Conservation (phyloP, 1,284 basidiomycete species). For the Grifola frondosa region DNA sequence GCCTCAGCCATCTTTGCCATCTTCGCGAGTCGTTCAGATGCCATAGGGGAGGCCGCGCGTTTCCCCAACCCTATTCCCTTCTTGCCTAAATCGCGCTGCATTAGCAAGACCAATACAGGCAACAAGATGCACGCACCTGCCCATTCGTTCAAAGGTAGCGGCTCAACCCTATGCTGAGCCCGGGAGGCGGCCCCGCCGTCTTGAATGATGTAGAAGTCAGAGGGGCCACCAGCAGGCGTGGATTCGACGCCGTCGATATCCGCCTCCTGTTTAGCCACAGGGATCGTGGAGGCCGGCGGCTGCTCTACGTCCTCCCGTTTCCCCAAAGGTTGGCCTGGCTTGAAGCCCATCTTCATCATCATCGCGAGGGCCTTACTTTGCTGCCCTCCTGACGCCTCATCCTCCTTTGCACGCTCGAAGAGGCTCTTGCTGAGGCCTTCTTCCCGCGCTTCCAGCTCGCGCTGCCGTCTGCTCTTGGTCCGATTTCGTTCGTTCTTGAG, state of each 20-base stretch:
- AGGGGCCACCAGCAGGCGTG: not conserved
- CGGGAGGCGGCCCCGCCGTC: not conserved
- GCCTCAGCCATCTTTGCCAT: conserved; percentile 71
- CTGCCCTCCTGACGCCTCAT: conserved; percentile 42
- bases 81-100: conserved; percentile 59
- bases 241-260: too few relatives aligned
- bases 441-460: conserved; percentile 71
- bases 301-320: conserved; percentile 28
- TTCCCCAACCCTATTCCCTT: conserved; percentile 75
- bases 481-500: conserved; percentile 65
- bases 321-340: conserved; percentile 75
- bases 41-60: conserved; percentile 61
- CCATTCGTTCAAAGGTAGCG: conserved; percentile 75
- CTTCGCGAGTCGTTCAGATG: conserved; percentile 65
- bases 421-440: conserved; percentile 76
- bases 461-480: conserved; percentile 61
- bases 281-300: too few relatives aligned
- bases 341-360: conserved; percentile 91
- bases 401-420: conserved; percentile 72
- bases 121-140: conserved; percentile 46
- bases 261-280: too few relatives aligned
- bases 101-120: not conserved
- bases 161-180: conserved; percentile 51
- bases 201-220: not conserved
- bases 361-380: conserved; percentile 75